Base-by-base conservation (phyloP, 2,329 filamentous ascomycete species). In the Aureobasidium sp. region DNA sequence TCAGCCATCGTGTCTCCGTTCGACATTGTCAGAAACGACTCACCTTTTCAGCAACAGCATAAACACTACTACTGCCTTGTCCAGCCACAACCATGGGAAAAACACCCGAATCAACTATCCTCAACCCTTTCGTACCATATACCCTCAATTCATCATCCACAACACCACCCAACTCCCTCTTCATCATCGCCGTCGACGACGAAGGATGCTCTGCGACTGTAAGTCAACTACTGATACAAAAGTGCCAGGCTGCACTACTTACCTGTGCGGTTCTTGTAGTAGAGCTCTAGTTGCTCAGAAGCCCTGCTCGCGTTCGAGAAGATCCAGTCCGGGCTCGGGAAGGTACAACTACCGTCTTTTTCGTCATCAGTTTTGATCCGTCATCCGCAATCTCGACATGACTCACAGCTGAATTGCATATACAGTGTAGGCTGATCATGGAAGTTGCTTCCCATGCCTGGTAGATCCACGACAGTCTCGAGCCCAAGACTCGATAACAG, bases 121-220 rank as follows among this genome's bases (percentile, higher is more conserved):
- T 71, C 49, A 78, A 64, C 56, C 76, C 75, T 42, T 65, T 67
- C 15, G 72, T 73, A 8, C 76, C 76, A 61, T 76, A 75, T 1
- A 79, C 76, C 44, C 66, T 66, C 2, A 78, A 68, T 27, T 69
- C 66, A 17, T 73, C 62, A 60, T 79, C 74, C 0, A 81, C 79
- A 17, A 81, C 79, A 3, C 79, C 79, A 0, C 78, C 79, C 6
- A 76, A 70, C 29, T 75, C 74, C 40, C 68, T 67, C 3, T 76
- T 75, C 48, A 76, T 69, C 79, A 81, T 81, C 12, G 76, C 74
- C 39, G 75, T 74, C 22, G 76, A 81, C 1, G 39, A 45, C 3
- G 39, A 45, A 24, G 53, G 53, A 47, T 57, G 53, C 29, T 57
- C 64, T 64, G 15, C 37, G 4, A 31, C 1, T 11, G 15, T n/a